These are phyloP conservation scores for Trifolium subterraneum DNA, from an alignment of 306 rosid genomes.

Conservation along the genomic window DNA sequence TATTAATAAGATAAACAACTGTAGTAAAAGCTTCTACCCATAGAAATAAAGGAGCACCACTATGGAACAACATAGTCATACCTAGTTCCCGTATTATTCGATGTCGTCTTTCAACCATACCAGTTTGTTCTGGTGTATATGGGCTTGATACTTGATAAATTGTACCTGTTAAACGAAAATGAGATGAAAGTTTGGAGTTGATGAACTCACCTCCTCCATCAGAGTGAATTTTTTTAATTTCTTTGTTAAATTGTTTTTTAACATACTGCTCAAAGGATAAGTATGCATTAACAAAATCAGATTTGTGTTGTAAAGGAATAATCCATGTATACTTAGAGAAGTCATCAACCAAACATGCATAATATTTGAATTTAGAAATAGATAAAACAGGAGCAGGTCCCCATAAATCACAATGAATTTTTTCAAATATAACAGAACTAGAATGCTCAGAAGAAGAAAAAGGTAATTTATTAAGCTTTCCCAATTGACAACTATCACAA, in stretches of 20 bases:
- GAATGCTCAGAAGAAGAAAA: not conserved
- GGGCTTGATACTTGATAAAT: not conserved
- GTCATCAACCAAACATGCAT: not conserved
- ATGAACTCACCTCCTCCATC: not conserved
- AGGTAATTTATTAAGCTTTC: not conserved
- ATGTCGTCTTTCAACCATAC: slow-evolving; percentile 9
- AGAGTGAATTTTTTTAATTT: not conserved
- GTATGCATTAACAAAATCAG: not conserved
- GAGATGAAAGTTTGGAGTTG: not conserved
- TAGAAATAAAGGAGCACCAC: not conserved
- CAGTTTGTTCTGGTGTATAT: not conserved
- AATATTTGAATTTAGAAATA: not conserved
- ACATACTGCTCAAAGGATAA: not conserved
- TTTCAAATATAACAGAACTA: not conserved
- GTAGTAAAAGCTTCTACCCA: not conserved
- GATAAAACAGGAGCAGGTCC: not conserved
- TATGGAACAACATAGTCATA: slow-evolving; percentile 14
- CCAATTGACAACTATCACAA: not conserved
- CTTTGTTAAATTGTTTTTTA: not conserved
- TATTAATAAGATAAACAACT: not conserved
- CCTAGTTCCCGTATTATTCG: not conserved
- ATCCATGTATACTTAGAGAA: not conserved
- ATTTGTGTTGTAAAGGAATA: not conserved
- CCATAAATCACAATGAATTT: not conserved
- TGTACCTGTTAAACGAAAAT: not conserved